These are phyloP conservation scores for Emiliania huxleyi DNA, from an alignment of 78 protist genomes.

Conservation along the genomic window DNA sequence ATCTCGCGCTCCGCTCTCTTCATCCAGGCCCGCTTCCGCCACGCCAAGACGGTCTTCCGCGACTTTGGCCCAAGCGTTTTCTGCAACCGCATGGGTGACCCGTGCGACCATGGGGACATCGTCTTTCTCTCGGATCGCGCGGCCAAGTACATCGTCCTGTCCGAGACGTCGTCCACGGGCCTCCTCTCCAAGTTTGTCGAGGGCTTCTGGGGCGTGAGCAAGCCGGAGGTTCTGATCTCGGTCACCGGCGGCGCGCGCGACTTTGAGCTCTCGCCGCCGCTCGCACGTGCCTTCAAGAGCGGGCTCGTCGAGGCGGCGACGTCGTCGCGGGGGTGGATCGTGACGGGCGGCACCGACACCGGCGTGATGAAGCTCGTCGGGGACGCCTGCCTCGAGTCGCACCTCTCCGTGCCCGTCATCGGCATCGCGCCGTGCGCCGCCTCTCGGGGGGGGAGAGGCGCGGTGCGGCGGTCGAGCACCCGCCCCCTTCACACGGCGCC, in stretches of 20 bases:
- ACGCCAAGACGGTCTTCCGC: neutral
- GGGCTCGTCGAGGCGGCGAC: neutral
- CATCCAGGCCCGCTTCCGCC: neutral
- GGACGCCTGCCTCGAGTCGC: neutral
- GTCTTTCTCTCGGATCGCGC: neutral
- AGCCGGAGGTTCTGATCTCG: conserved; percentile 1
- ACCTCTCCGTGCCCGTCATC: neutral
- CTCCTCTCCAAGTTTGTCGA: neutral
- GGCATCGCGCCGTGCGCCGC: neutral
- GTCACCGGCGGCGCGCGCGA: neutral
- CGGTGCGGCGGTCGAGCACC: neutral
- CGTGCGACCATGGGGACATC: neutral
- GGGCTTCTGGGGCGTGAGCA: neutral
- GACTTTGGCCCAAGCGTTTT: neutral
- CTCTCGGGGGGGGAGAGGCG: neutral
- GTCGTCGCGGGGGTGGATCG: neutral
- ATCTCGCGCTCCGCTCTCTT: no score
- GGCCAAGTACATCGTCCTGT: neutral
- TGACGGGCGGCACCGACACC: conserved; percentile 12
- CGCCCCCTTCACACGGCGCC: neutral
- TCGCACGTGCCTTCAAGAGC: neutral
- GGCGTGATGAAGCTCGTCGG: conserved; percentile 17
- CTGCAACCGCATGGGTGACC: neutral
- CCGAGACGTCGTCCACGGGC: neutral
- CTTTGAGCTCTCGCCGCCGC: neutral